These are phyloP conservation scores for Trichomonas vaginalis DNA, from an alignment of 208 protist species.

Conservation along the genomic window DNA sequence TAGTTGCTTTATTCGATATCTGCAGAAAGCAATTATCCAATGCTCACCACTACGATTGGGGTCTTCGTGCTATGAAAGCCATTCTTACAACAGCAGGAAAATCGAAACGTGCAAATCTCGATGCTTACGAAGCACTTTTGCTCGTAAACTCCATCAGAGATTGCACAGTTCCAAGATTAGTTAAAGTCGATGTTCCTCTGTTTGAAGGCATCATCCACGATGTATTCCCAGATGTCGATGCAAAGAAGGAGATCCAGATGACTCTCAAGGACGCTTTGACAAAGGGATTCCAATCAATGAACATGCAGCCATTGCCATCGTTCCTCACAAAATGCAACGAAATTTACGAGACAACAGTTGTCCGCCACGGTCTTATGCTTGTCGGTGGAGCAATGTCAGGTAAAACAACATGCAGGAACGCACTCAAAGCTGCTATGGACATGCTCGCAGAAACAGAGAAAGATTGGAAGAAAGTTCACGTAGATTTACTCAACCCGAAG, in stretches of 20 bases:
- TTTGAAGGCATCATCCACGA: conserved; percentile 77
- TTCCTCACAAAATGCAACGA: conserved; percentile 26
- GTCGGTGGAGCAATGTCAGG: conserved; percentile 72
- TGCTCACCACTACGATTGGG: conserved; percentile 93
- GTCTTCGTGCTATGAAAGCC: conserved; percentile 89
- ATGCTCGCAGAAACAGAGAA: conserved; percentile 76
- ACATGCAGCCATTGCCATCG: neutral
- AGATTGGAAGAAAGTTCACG: conserved; percentile 43
- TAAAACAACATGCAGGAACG: conserved; percentile 38
- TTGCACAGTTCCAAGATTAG: conserved; percentile 42
- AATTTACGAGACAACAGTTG: conserved; percentile 77
- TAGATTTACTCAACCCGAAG: conserved; percentile 82
- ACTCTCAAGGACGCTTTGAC: conserved; percentile 26
- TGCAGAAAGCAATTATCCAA: conserved; percentile 77
- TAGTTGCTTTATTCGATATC: conserved; percentile 81
- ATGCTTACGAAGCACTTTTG: conserved; percentile 69
- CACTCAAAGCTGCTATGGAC: conserved; percentile 87
- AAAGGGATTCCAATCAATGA: neutral
- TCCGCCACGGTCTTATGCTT: conserved; percentile 89
- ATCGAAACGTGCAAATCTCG: conserved; percentile 70
- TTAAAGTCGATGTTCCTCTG: conserved; percentile 62
- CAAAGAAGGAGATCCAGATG: conserved; percentile 28
- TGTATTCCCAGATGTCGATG: conserved; percentile 41
- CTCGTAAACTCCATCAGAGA: conserved; percentile 68
- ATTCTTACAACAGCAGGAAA: conserved; percentile 76